Conservation (phyloP, 2,329 filamentous ascomycete species). For the Epichloe bromicola region DNA sequence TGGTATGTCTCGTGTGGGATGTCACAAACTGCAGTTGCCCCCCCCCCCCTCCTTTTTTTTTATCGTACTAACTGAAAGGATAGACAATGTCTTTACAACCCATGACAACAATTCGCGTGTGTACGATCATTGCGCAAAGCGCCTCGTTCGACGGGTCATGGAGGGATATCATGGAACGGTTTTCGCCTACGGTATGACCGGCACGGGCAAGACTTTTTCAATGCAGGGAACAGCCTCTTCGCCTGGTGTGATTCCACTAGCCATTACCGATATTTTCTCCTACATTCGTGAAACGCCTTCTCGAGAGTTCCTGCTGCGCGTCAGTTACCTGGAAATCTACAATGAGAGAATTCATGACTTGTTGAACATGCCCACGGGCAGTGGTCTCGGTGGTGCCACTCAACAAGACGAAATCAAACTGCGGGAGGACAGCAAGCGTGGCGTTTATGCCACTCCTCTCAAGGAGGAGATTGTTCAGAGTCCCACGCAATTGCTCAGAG, state of each 20-base stretch:
- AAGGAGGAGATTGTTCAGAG: conserved; percentile 99
- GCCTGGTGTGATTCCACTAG: conserved; percentile 89
- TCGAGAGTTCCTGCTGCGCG: conserved; percentile 82
- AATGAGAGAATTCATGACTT: conserved; percentile 96
- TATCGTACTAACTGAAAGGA: conserved; percentile 6
- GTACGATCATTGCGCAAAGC: conserved; percentile 88
- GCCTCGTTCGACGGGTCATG: conserved; percentile 91
- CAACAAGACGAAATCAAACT: conserved; percentile 90
- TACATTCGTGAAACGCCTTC: conserved; percentile 96
- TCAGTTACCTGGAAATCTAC: conserved; percentile 98
- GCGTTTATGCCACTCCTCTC: conserved; percentile 88
- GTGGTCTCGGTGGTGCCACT: conserved; percentile 37
- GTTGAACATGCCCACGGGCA: conserved; percentile 57
- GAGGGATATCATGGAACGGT: conserved; percentile 98
- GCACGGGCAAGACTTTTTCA: conserved; percentile 96
- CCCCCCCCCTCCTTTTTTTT: conserved; percentile 3
- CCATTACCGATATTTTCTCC: conserved; percentile 97
- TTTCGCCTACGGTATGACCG: conserved; percentile 98
- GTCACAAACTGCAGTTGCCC: background rate
- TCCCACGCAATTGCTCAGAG: conserved; percentile 83
- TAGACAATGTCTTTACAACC: conserved; percentile 93
- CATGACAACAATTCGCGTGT: conserved; percentile 90
- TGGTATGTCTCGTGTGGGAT: conserved; percentile 41
- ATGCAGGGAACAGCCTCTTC: conserved; percentile 97
- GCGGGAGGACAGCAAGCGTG: conserved; percentile 88